Evolutionary conservation across 202 grass and related monocot species (phyloP).

Genomic region (Elaeis oleifera): DNA sequence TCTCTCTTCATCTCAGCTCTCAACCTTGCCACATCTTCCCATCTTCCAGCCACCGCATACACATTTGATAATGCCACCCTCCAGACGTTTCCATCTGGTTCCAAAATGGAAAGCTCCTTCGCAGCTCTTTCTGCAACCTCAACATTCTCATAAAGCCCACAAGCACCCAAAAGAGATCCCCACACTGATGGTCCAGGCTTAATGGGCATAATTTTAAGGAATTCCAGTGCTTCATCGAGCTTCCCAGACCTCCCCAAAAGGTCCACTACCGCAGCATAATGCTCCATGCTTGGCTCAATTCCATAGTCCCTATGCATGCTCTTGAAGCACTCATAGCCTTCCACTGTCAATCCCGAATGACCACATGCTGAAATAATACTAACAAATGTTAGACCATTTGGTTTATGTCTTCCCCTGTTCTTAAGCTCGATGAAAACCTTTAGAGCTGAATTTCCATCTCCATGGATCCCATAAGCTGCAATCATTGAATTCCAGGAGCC

Average conservation of each 20-base stretch:
- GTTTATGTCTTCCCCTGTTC: background rate
- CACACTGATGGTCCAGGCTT: slow-evolving; percentile 21
- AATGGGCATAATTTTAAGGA: slow-evolving; percentile 10
- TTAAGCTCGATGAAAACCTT: slow-evolving; percentile 5
- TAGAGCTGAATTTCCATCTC: slow-evolving; percentile 13
- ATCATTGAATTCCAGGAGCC: slow-evolving; percentile 27
- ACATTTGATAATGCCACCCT: slow-evolving; percentile 20
- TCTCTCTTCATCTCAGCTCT: slow-evolving; percentile 51
- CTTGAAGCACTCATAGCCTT: slow-evolving; percentile 21
- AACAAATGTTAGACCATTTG: slow-evolving; percentile 16
- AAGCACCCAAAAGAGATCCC: slow-evolving; percentile 18
- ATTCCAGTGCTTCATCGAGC: slow-evolving; percentile 8
- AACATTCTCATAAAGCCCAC: slow-evolving; percentile 14
- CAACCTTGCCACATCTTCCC: slow-evolving; percentile 36
- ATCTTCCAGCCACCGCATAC: slow-evolving; percentile 9
- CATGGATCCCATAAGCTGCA: slow-evolving; percentile 15
- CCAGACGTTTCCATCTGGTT: slow-evolving; percentile 13
- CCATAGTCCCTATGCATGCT: slow-evolving; percentile 17
- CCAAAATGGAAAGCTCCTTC: slow-evolving; percentile 1
- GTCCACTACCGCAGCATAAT: slow-evolving; percentile 19
- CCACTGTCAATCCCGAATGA: slow-evolving; percentile 9
- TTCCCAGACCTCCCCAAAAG: slow-evolving; percentile 15
- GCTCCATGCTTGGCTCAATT: slow-evolving; percentile 20
- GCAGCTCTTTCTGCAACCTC: slow-evolving; percentile 14
- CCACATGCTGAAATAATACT: slow-evolving; percentile 22